phyloP scores from a whole-genome alignment of 352 stramenopile species.

The Phytophthora sojae region DNA sequence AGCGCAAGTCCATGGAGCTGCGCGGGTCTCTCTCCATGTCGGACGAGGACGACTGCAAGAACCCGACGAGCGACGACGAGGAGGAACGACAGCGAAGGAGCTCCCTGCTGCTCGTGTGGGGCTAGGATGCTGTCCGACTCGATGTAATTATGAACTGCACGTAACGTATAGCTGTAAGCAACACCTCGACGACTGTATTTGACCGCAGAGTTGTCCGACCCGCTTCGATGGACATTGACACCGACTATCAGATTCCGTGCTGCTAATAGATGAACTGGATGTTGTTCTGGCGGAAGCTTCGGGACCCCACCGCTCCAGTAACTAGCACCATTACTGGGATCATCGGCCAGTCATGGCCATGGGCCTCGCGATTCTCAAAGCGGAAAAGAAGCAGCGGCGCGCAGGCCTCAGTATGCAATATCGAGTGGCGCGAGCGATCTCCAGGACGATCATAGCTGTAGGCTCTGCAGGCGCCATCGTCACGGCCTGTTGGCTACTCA shows the following conservation, averaged over 20 bases:
- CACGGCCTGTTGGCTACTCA: conserved; percentile 31
- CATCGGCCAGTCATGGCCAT: conserved; percentile 9
- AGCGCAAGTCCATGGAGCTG: conserved; percentile 35
- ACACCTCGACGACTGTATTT: too few relatives aligned
- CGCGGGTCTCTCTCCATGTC: conserved; percentile 19
- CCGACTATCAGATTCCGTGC: conserved; percentile 6
- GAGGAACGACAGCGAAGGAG: conserved; percentile 24
- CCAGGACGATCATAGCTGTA: conserved; percentile 25
- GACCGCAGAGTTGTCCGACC: too few relatives aligned
- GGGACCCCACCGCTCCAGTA: not conserved
- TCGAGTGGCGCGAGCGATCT: conserved; percentile 25
- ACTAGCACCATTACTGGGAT: conserved; percentile 23
- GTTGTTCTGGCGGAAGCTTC: conserved; percentile 8
- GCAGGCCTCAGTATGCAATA: conserved; percentile 32
- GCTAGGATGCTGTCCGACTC: conserved; percentile 4
- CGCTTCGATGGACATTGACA: not conserved
- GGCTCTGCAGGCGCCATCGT: conserved; percentile 34
- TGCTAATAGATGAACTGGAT: not conserved
- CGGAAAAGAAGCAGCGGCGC: conserved; percentile 18
- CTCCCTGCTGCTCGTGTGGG: conserved; percentile 28
- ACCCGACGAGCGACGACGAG: conserved; percentile 16
- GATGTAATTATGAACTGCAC: conserved; percentile 29
- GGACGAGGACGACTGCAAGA: conserved; percentile 26
- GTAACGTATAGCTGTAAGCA: conserved; percentile 5
- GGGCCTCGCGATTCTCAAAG: conserved; percentile 13